Percentiles rank a stretch among this genome's conserved stretches.
Evolutionary conservation across 2,329 filamentous ascomycete genomes (phyloP).

Genomic region (Emmonsiellopsis sp.): DNA sequence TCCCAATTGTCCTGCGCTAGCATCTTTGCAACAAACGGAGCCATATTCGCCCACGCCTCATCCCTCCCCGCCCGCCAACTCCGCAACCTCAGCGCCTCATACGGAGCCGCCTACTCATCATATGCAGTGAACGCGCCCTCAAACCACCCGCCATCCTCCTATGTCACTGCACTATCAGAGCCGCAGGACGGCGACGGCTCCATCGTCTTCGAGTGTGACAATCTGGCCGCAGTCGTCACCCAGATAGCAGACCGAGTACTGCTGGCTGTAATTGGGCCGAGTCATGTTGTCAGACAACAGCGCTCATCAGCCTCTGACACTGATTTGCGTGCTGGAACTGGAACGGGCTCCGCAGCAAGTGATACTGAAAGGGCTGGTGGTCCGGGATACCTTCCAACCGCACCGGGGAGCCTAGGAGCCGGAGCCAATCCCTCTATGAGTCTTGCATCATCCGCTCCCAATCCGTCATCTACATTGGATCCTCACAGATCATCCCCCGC

Average conservation of each 20-base stretch:
- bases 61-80: slow-evolving; percentile 31
- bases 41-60: slow-evolving; percentile 35
- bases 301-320: neutral
- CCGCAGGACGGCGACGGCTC: slow-evolving; percentile 35
- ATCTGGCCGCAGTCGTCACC: slow-evolving; percentile 32
- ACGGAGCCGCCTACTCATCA: slow-evolving; percentile 35
- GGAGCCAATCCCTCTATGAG: slow-evolving; percentile 3
- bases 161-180: slow-evolving; percentile 31
- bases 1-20: slow-evolving; percentile 13
- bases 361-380: slow-evolving; percentile 9
- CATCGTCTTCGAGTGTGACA: slow-evolving; percentile 35
- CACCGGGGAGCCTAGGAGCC: slow-evolving; percentile 5
- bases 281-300: slow-evolving; percentile 1
- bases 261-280: slow-evolving; percentile 31
- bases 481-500: neutral
- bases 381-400: slow-evolving; percentile 5
- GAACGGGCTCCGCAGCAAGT: slow-evolving; percentile 9
- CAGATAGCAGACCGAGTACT: slow-evolving; percentile 35
- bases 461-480: slow-evolving; percentile 1
- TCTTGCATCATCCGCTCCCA: slow-evolving; percentile 13
- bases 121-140: slow-evolving; percentile 33
- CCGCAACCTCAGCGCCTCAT: slow-evolving; percentile 34
- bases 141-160: slow-evolving; percentile 34
- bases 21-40: slow-evolving; percentile 36
- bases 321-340: neutral